Percentiles rank a stretch among this genome's conserved stretches.
phyloP scores from a whole-genome alignment of 768 basidiomycete genomes.

The Mycena venus region DNA sequence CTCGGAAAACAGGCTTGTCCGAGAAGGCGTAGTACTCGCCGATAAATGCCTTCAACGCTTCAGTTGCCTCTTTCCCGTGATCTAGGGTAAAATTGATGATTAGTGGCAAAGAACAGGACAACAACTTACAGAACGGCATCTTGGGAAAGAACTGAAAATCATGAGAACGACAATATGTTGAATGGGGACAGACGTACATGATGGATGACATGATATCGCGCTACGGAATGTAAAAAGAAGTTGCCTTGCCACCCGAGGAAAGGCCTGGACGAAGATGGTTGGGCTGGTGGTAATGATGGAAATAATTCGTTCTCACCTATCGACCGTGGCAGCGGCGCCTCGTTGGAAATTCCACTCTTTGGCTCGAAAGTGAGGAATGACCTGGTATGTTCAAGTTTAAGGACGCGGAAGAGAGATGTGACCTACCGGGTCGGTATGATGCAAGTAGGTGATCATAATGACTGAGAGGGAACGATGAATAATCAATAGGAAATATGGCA shows the following conservation, averaged over 20 bases:
- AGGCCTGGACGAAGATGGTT: slow-evolving; percentile 34
- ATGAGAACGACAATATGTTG: neutral
- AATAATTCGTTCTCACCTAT: slow-evolving; percentile 39
- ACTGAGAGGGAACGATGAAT: slow-evolving; percentile 33
- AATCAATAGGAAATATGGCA: neutral
- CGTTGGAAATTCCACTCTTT: slow-evolving; percentile 61
- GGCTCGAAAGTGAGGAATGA: slow-evolving; percentile 61
- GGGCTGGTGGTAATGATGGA: neutral
- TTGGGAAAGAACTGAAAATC: slow-evolving; percentile 67
- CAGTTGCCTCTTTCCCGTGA: slow-evolving; percentile 45
- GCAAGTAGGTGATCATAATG: slow-evolving; percentile 67
- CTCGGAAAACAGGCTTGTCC: slow-evolving; percentile 43
- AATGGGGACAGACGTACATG: slow-evolving; percentile 53
- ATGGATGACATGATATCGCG: slow-evolving; percentile 75
- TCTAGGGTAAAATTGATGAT: slow-evolving; percentile 6
- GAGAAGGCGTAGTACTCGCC: slow-evolving; percentile 46
- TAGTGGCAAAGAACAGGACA: too few relatives aligned
- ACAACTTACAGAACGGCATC: slow-evolving; percentile 60
- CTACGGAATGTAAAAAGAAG: slow-evolving; percentile 67
- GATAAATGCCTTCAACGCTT: slow-evolving; percentile 42
- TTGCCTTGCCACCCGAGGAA: slow-evolving; percentile 65
- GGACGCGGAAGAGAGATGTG: neutral
- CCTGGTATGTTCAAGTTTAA: neutral
- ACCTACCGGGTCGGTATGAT: slow-evolving; percentile 68
- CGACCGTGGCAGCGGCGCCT: slow-evolving; percentile 63